Evolutionary conservation across 345 rosid genomes (phyloP).

Genomic region (Rhizophora apiculata): DNA sequence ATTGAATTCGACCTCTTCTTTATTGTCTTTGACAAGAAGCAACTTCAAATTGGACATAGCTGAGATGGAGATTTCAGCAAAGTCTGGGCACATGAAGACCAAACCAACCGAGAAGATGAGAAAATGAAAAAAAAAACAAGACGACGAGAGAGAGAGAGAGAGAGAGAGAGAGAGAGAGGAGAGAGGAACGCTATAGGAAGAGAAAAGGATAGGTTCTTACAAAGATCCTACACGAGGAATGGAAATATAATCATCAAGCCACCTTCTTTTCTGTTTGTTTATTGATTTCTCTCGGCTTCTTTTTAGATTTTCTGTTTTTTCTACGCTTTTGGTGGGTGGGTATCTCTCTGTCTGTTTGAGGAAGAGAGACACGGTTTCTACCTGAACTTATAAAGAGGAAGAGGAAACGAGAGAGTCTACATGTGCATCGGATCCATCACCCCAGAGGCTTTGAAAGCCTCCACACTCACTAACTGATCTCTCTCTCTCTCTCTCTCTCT

Average conservation of each 20-base stretch:
- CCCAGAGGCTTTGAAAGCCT: constrained; percentile 14
- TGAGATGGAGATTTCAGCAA: background rate
- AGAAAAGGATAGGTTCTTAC: background rate
- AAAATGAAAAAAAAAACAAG: background rate
- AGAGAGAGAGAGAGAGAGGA: background rate
- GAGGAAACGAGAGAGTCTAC: background rate
- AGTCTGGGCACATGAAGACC: constrained; percentile 7
- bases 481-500: too few species aligned
- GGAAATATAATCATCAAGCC: constrained; percentile 1
- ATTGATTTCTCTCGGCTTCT: background rate
- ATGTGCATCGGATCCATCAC: constrained; percentile 35
- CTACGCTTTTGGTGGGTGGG: background rate
- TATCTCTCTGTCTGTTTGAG: too few species aligned
- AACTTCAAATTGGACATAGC: constrained; percentile 34
- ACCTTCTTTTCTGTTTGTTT: constrained; percentile 1
- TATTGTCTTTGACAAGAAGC: constrained; percentile 24
- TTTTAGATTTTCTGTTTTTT: background rate
- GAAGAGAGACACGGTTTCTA: too few species aligned
- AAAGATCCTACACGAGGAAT: background rate
- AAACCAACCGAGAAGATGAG: background rate
- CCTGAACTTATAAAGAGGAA: background rate
- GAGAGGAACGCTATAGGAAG: background rate
- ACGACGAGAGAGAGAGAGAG: too few species aligned
- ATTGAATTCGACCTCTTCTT: constrained; percentile 25
- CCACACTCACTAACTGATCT: background rate